Evolutionary conservation across 768 basidiomycete species (phyloP), one percentile per base, ranked within the genome.

Genomic region (Postia placenta): DNA sequence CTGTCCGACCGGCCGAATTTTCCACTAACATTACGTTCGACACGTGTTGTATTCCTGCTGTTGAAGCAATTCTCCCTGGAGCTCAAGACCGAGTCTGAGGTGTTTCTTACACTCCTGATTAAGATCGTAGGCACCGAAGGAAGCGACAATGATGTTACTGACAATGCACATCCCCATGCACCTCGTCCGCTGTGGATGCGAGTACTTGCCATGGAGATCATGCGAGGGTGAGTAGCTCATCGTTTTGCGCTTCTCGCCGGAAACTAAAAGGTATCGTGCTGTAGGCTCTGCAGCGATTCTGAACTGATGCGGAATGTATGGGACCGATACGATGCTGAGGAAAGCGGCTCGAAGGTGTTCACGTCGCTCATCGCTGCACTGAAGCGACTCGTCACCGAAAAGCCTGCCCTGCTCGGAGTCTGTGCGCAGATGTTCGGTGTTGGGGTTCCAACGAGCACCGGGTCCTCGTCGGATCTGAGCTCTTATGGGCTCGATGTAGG

Each of bases 1-100:
- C 73, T 96, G 12, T 90, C 89, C 0, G 88, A 93, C 36, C 73
- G 83, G 26, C 85, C 89, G 0, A 65, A 82, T 2, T 98, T 98
- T 64, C 90, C 94, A 0, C 74, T 94, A 44, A 88, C 87, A 0
- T 77, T 99, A 3, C 85, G 96, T 47, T 88, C 92, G 52, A 94
- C 87, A 1, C 87, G 95, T 1, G 91, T 98, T 24, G 85, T 97
- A 30, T 98, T 94, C 68, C 75, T 97, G 35, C 78, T 98, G 5
- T 75, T 97, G 48, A 94, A 95, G 56, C 89, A 93, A 45, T 97
- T 96, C 66, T 85, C 85, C 1, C 68, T 73, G 30, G 85, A 95
- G 57, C 74, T 99, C 40, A 72, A 75, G 47, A 84, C 83, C 0
- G 92, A 97, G 65, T 75, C 88, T 0, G 92, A 96, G 62, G 86